Conservation (phyloP, 805 yeast genomes). For the Candida adriatica region DNA sequence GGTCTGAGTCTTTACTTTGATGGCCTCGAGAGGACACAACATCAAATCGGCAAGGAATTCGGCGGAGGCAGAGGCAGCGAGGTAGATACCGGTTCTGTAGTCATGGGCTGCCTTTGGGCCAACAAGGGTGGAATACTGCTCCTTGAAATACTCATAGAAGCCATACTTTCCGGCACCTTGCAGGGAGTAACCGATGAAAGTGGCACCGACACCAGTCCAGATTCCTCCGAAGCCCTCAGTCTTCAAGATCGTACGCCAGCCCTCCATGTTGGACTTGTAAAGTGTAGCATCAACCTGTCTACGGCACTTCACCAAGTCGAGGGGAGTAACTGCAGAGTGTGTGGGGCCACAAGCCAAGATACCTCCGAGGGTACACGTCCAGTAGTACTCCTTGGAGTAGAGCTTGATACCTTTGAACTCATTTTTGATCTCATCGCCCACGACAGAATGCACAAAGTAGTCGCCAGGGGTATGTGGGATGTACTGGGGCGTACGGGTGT, state of each 20-base stretch:
- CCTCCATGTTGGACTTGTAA: slow-evolving; percentile 73
- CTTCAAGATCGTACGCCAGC: slow-evolving; percentile 68
- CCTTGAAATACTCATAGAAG: slow-evolving; percentile 85
- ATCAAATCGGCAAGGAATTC: slow-evolving; percentile 88
- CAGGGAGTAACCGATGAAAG: slow-evolving; percentile 84
- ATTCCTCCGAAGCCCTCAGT: slow-evolving; percentile 71
- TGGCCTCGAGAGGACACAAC: slow-evolving; percentile 91
- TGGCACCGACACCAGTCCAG: slow-evolving; percentile 88
- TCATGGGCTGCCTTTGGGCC: slow-evolving; percentile 57
- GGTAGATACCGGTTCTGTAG: slow-evolving; percentile 66
- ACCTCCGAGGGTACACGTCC: slow-evolving; percentile 58
- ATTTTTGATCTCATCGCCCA: slow-evolving; percentile 8
- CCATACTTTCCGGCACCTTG: slow-evolving; percentile 99
- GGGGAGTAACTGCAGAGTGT: slow-evolving; percentile 87
- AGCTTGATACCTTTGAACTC: slow-evolving; percentile 16
- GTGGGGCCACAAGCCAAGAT: slow-evolving; percentile 93
- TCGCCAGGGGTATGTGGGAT: slow-evolving; percentile 1
- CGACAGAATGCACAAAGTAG: slow-evolving; percentile 11
- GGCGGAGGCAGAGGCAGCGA: slow-evolving; percentile 88
- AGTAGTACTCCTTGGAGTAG: slow-evolving; percentile 37
- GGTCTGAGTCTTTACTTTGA: slow-evolving; percentile 91
- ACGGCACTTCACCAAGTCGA: slow-evolving; percentile 90
- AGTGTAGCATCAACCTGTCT: slow-evolving; percentile 75
- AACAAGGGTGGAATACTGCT: slow-evolving; percentile 58
- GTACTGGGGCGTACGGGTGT: slow-evolving; percentile 1